These are phyloP conservation scores for Neolentinus lepideus DNA, from an alignment of 1,284 basidiomycete genomes.

Conservation along the genomic window DNA sequence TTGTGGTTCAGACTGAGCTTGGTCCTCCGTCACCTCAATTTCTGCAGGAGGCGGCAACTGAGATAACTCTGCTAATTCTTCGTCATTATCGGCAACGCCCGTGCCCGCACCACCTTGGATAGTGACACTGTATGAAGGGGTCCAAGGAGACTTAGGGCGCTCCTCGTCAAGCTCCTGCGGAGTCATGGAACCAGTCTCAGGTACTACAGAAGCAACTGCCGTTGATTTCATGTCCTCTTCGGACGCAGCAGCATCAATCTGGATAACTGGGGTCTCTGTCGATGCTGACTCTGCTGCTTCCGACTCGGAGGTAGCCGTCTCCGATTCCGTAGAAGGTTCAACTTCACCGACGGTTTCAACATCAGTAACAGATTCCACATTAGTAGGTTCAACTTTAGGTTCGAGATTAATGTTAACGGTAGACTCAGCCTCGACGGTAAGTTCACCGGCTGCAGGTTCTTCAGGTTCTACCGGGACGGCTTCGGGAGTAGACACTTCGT, in stretches of 20 bases:
- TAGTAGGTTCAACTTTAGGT: background rate
- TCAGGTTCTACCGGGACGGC: background rate
- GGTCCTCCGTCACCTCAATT: slow-evolving; percentile 6
- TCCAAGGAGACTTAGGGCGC: slow-evolving; percentile 32
- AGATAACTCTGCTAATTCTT: slow-evolving; percentile 19
- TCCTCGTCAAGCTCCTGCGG: background rate
- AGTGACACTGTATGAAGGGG: slow-evolving; percentile 33
- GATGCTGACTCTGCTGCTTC: background rate
- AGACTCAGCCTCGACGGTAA: background rate
- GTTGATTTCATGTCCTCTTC: background rate
- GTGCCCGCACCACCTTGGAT: slow-evolving; percentile 24
- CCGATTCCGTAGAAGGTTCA: background rate
- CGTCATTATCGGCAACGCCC: slow-evolving; percentile 6
- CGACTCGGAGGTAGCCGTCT: background rate
- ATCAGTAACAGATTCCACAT: background rate
- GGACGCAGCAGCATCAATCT: background rate
- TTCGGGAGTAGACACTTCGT: too few relatives aligned
- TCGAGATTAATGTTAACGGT: background rate
- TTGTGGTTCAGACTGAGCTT: slow-evolving; percentile 2
- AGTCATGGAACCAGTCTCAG: background rate
- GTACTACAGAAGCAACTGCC: background rate
- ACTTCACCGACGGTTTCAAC: background rate
- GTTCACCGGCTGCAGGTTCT: background rate
- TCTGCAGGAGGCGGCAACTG: slow-evolving; percentile 13
- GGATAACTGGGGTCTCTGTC: background rate